These are phyloP conservation scores for Podospora australis DNA, from an alignment of 495 filamentous ascomycete species.

Conservation along the genomic window DNA sequence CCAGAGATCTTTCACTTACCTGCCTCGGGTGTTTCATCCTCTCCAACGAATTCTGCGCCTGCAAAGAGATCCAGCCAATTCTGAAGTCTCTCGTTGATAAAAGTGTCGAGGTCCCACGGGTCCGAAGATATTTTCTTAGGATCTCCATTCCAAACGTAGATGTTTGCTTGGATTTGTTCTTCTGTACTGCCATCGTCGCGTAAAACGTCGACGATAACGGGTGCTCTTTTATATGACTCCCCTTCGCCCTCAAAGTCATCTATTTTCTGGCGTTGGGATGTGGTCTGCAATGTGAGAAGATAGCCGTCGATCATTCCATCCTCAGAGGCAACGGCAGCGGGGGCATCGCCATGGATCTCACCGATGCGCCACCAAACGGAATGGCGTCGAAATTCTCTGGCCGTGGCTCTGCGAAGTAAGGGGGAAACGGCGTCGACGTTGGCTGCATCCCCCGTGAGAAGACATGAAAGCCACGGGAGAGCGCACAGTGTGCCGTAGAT, in stretches of 20 bases:
- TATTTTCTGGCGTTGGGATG: background rate
- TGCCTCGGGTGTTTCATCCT: too few relatives aligned
- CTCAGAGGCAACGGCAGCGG: background rate
- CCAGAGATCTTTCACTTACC: too few relatives aligned
- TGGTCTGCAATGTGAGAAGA: background rate
- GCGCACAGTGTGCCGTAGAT: background rate
- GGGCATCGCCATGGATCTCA: background rate
- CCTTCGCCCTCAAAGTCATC: background rate
- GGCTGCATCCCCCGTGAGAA: background rate
- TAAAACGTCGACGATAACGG: background rate
- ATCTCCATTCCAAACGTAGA: background rate
- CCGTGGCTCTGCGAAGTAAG: background rate
- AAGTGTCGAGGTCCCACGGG: background rate
- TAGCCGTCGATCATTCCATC: background rate
- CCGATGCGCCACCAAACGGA: background rate
- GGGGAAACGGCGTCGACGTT: background rate
- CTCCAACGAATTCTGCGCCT: background rate
- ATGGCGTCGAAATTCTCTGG: background rate
- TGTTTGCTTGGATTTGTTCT: background rate
- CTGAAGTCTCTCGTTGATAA: background rate
- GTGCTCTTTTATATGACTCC: background rate
- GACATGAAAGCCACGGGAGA: background rate
- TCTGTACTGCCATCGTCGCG: background rate
- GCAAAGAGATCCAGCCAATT: background rate
- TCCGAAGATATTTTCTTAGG: background rate